Percentiles rank a stretch among this genome's conserved stretches.
phyloP scores from a whole-genome alignment of 2,329 filamentous ascomycete species.

The Aureobasidium sp. region DNA sequence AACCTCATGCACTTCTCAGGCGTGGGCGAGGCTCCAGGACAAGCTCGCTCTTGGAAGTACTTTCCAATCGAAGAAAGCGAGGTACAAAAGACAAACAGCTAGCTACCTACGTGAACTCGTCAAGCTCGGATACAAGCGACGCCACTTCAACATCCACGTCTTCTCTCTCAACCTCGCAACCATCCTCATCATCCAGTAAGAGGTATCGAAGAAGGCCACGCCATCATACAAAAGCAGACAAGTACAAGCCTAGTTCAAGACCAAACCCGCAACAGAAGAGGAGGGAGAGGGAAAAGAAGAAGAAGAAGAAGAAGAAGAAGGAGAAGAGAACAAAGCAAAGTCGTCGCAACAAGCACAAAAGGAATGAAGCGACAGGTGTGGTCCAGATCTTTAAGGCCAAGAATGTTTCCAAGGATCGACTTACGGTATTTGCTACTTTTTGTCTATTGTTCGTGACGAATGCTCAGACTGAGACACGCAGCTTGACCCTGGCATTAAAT shows the following conservation, averaged over 20 bases:
- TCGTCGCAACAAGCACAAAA: constrained; percentile 31
- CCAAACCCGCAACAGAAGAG: constrained; percentile 25
- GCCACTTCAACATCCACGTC: neutral
- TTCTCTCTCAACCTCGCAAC: neutral
- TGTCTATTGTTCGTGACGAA: no score
- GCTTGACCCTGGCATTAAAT: constrained; percentile 20
- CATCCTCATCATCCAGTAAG: constrained; percentile 11
- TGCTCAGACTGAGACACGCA: neutral
- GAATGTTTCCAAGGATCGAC: constrained; percentile 38
- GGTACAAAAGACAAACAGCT: neutral
- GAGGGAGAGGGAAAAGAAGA: constrained; percentile 15
- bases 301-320: constrained; percentile 17
- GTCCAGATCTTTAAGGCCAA: constrained; percentile 40
- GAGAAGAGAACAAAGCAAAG: constrained; percentile 20
- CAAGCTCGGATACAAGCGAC: neutral
- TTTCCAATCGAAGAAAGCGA: neutral
- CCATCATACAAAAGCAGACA: constrained; percentile 41
- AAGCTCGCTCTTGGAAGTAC: neutral
- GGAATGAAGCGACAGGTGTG: constrained; percentile 31
- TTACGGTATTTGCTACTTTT: constrained; percentile 34
- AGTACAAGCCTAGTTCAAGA: constrained; percentile 35
- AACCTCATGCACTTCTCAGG: neutral
- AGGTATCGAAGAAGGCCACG: constrained; percentile 39
- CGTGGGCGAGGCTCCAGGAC: neutral
- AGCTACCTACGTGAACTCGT: neutral